Base-by-base conservation (phyloP, 345 rosid species). In the Anastatica hierochuntica region DNA sequence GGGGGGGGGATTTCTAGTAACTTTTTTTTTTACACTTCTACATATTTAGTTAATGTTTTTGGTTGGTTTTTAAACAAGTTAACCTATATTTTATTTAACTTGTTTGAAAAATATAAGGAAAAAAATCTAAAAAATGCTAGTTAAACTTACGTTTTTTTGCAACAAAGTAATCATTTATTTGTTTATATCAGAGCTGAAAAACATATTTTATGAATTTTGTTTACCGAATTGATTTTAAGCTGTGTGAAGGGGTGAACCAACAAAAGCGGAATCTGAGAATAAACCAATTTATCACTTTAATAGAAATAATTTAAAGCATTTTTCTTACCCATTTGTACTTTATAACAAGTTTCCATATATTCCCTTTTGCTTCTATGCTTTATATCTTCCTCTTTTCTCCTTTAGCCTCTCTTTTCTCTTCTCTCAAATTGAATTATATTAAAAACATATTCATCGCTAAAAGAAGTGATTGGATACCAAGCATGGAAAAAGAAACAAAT, bases 281-380 rank as follows among this genome's bases (percentile, higher is more conserved):
- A 29, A 66, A 50, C 49, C 64, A 65, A 65, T 43, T 14, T 36
- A 36, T 58, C 49, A 43, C 70, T 66, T 66, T 66, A 66, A 21
- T 44, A 35, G 39, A 57, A 29, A 50, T 58, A 43, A 50, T 19
- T 14, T 58, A 43, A 66, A 50, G 52, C n/a, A 29, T 30, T 67
- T 40, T 68, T 41, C 62, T 53, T 60, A 47, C 57, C 51, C 66
- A 41, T 60, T 68, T 61, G 63, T 62, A 49, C 53, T 56, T 62
- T 62, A 55, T 56, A 61, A 68, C 67, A 68, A 68, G 72, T 68
- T 68, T 61, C 72, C 72, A 68, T 67, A 67, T 59, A 59, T 59
- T 60, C 72, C 72, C 72, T 67, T 60, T 66, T 66, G 36, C 58
- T n/a, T 48, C 3, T 43, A 38, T 60, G 72, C 72, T 67, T 67